Conservation (phyloP, 441 rosid genomes). For the Dalechampia spathulata region DNA sequence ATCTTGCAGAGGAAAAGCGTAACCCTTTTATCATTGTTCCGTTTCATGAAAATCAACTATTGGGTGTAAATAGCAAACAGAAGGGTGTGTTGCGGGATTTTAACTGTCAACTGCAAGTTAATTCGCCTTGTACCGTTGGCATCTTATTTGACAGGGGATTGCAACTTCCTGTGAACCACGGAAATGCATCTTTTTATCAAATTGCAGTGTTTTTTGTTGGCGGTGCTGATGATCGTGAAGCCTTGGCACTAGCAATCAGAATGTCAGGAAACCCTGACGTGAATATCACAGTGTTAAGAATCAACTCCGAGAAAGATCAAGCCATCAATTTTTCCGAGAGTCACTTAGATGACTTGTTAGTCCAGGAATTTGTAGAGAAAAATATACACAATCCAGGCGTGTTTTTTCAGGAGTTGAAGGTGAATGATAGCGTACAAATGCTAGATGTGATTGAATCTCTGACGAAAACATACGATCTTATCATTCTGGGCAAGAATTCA, state of each 20-base stretch:
- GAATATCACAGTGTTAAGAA: constrained; percentile 13
- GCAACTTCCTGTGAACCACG: neutral
- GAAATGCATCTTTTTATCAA: neutral
- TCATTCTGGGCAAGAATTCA: constrained; percentile 23
- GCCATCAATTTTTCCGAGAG: neutral
- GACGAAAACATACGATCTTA: constrained; percentile 17
- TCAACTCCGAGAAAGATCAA: neutral
- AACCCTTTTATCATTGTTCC: constrained; percentile 25
- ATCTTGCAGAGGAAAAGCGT: constrained; percentile 15
- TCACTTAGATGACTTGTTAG: constrained; percentile 9
- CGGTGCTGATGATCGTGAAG: constrained; percentile 37
- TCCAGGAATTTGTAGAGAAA: constrained; percentile 14
- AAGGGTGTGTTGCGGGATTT: neutral
- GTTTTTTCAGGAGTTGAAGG: constrained; percentile 1
- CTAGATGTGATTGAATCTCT: constrained; percentile 11
- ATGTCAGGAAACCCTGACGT: constrained; percentile 18
- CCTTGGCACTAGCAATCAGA: constrained; percentile 21
- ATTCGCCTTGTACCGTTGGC: constrained; percentile 25
- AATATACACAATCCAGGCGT: neutral
- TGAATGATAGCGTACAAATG: neutral
- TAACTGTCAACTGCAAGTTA: constrained; percentile 5
- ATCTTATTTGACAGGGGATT: constrained; percentile 12
- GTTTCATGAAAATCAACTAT: constrained; percentile 7
- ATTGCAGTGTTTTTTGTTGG: constrained; percentile 22
- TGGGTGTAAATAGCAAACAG: too few species aligned